Evolutionary conservation across 768 basidiomycete genomes (phyloP), one percentile per base, ranked within the genome.

Genomic region (Thelephora aurantiotincta): DNA sequence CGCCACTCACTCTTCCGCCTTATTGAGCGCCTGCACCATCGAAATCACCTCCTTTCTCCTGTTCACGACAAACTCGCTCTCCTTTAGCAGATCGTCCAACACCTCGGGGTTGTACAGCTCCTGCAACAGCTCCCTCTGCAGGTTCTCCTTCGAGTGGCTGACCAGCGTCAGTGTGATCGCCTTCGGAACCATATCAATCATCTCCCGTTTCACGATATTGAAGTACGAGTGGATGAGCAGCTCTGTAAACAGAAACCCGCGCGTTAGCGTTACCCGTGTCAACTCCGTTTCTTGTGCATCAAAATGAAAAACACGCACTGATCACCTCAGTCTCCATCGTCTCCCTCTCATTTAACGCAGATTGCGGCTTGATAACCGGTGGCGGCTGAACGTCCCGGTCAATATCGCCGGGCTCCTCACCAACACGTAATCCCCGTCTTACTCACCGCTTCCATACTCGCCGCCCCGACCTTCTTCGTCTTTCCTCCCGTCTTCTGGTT

Each of bases 151-250:
- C 50, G 93, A 82, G 64, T 81, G 80, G 60, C 80, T 84, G 44
- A 99, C 94, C 33, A 98, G 78, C 13, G 89, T 97, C 53, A 87
- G 68, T 9, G 85, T 79, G 61, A 96, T 90, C 14, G 89, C 89
- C 65, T 99, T 99, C 6, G 94, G 94, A 20, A 98, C 88, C 91
- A 96, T 96, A 65, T 98, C 94, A 58, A 98, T 98, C 87, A 98
- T 91, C 66, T 97, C 94, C 50, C 93, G 83, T 69, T 99, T 98
- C 48, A 97, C 90, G 54, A 97, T 92, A 68, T 96, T 92, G 74
- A 86, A 97, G 66, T 97, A 97, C 3, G 91, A 96, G 62, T 86
- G 76, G 57, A 98, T 98, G 59, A 99, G 79, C 43, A 97, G 74
- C 65, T 99, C 91, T 93, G 59, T 26, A 9, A 19, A 16, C 36